phyloP scores from a whole-genome alignment of 495 filamentous ascomycete species.

The Bacidia gigantensis region DNA sequence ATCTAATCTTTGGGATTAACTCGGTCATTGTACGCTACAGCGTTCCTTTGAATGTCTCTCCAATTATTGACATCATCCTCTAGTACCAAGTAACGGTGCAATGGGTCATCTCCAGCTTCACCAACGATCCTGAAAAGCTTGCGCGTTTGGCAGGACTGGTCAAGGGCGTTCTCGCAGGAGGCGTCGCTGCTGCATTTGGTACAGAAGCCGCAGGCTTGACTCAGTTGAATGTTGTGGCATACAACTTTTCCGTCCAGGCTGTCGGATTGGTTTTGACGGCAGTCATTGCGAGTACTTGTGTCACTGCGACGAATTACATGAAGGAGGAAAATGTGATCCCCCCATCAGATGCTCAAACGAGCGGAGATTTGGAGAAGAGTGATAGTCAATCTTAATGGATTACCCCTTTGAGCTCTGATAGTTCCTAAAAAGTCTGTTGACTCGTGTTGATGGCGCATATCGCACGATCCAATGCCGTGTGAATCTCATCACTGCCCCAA shows the following conservation, averaged over 20 bases:
- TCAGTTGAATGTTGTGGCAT: conserved; percentile 8
- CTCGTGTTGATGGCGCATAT: no score
- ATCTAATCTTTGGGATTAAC: conserved; percentile 11
- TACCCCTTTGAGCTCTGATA: not conserved
- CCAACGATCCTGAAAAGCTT: conserved; percentile 8
- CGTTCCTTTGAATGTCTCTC: not conserved
- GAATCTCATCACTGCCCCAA: no score
- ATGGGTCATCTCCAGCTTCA: conserved; percentile 10
- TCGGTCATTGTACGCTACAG: conserved; percentile 6
- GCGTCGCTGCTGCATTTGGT: conserved; percentile 8
- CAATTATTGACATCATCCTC: not conserved
- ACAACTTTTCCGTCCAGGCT: conserved; percentile 10
- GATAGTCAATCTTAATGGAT: not conserved
- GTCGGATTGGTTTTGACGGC: conserved; percentile 9
- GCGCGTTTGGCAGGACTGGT: conserved; percentile 7
- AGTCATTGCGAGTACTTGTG: conserved; percentile 4
- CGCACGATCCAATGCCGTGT: no score
- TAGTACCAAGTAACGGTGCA: conserved; percentile 11
- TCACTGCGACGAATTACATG: conserved; percentile 2
- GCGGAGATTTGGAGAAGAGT: not conserved
- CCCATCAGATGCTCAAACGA: not conserved
- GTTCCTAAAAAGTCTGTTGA: no score
- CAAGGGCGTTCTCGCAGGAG: conserved; percentile 9
- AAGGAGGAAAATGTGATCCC: conserved; percentile 10
- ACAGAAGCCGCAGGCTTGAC: conserved; percentile 6